Percentiles rank a stretch among this genome's conserved stretches.
Evolutionary conservation across 2,329 filamentous ascomycete species (phyloP).

Genomic region (Aspergillus versicolor): DNA sequence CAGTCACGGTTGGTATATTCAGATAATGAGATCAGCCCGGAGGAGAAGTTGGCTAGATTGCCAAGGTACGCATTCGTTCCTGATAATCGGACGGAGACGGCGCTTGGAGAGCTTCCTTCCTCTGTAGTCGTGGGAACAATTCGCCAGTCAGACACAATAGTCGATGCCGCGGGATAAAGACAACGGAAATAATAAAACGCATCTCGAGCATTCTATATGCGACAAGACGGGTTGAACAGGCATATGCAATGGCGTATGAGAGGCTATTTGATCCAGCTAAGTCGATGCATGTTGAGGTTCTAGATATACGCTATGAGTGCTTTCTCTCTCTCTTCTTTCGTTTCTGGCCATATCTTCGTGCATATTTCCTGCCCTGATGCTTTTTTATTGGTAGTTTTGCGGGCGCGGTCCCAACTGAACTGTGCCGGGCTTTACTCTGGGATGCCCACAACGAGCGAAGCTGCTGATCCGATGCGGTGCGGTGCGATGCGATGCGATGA

Average conservation of each 20-base stretch:
- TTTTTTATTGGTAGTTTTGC: constrained; percentile 33
- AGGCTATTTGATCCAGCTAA: constrained; percentile 32
- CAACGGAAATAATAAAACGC: neutral
- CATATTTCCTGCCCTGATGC: constrained; percentile 32
- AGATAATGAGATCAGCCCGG: constrained; percentile 75
- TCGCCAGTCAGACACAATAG: constrained; percentile 33
- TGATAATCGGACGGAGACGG: constrained; percentile 40
- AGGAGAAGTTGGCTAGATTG: constrained; percentile 83
- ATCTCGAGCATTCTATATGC: neutral
- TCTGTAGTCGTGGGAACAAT: constrained; percentile 33
- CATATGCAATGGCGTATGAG: constrained; percentile 5
- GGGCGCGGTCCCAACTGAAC: constrained; percentile 9
- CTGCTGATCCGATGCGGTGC: neutral
- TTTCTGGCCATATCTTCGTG: constrained; percentile 19
- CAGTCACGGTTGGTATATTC: constrained; percentile 73
- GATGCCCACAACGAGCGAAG: neutral
- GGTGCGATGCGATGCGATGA: neutral
- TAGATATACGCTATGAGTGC: constrained; percentile 25
- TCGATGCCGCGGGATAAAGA: constrained; percentile 27
- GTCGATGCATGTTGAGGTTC: constrained; percentile 36
- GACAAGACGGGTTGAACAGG: neutral
- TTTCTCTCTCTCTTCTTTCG: constrained; percentile 16
- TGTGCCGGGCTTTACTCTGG: constrained; percentile 9
- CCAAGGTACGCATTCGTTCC: constrained; percentile 71
- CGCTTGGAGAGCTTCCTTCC: constrained; percentile 34